Evolutionary conservation across 805 yeast species (phyloP).

Genomic region (Candida silvatica): DNA sequence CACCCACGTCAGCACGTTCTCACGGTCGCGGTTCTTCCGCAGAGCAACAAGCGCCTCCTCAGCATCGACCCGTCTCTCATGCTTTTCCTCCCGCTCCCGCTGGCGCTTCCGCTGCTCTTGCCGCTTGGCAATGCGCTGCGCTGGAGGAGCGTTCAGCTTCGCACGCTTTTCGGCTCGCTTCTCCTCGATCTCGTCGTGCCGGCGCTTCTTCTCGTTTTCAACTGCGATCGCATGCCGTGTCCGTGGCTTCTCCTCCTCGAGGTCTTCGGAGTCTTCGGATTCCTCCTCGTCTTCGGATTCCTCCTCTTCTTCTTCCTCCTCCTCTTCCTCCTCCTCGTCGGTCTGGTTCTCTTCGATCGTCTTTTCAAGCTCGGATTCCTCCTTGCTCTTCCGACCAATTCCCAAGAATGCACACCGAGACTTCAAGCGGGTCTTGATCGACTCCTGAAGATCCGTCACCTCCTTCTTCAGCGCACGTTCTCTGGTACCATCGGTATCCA

Average conservation of each 20-base stretch:
- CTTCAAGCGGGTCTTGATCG: constrained; percentile 43
- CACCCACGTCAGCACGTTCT: constrained; percentile 52
- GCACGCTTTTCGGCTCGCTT: constrained; percentile 24
- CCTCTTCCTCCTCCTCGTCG: constrained; percentile 15
- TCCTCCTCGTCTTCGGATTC: constrained; percentile 18
- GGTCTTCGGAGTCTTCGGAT: constrained; percentile 6
- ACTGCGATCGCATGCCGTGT: too few relatives aligned
- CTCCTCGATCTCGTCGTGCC: constrained; percentile 10
- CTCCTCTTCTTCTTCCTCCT: constrained; percentile 26
- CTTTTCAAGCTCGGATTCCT: constrained; percentile 31
- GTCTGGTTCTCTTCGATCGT: constrained; percentile 30
- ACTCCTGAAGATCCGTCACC: constrained; percentile 40
- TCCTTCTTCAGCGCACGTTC: constrained; percentile 64
- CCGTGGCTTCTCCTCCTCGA: constrained; percentile 6
- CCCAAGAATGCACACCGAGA: constrained; percentile 51
- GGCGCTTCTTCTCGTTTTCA: constrained; percentile 8
- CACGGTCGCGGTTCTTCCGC: constrained; percentile 30
- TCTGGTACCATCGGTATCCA: constrained; percentile 67
- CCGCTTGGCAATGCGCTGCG: constrained; percentile 28
- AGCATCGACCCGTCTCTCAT: constrained; percentile 16
- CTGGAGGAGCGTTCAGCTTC: constrained; percentile 23
- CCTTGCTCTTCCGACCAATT: constrained; percentile 32
- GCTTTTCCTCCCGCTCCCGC: constrained; percentile 25
- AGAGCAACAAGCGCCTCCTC: constrained; percentile 24
- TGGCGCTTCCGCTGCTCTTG: constrained; percentile 24